Base-by-base conservation (phyloP, 768 basidiomycete genomes). In the Paxillus rubicundulus region DNA sequence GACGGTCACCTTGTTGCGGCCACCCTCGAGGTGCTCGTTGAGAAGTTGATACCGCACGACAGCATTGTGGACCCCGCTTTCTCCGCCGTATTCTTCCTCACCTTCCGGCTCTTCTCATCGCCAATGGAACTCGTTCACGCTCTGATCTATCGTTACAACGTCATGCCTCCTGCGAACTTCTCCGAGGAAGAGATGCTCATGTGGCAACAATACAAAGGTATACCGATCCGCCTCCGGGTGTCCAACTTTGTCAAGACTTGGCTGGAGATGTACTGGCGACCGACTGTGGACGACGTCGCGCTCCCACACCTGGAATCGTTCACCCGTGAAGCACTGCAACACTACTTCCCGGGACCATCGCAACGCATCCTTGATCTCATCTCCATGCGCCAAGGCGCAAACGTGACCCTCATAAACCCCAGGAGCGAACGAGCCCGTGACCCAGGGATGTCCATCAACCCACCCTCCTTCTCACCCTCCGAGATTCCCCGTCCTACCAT, bases 1-100 rank as follows among this genome's bases (percentile, higher is more conserved):
- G 94, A 98, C 12, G 95, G 94, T 2, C 82, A 84, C 57, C 83
- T 98, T 17, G 88, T 94, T 9, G 95, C 93, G 20, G 97, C 93
- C 2, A 93, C 92, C 4, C 75, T 99, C 55, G 79, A 79, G 16
- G 94, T 87, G 1, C 76, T 99, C 39, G 87, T 98, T n/a, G 94
- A 96, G 73, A 94, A 92, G 73, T 89, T 98, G 86, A 96, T 96
- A 17, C 93, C 95, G 5, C 92, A 97, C 64, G 92, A 93, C 64
- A 86, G 85, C 52, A 81, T 94, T 40, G 92, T 93, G 49, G 95
- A 98, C 63, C 77, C 89, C 16, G 82, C 85, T 0, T 95, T 98
- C 68, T 81, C 87, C 13, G 82, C 86, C 5, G 87, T 94, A 28
- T 98, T 99, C 75, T 95, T 95, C 77, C 77, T 95, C 61, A 98